phyloP scores from a whole-genome alignment of 768 basidiomycete genomes.

The Termitomyces heimii region DNA sequence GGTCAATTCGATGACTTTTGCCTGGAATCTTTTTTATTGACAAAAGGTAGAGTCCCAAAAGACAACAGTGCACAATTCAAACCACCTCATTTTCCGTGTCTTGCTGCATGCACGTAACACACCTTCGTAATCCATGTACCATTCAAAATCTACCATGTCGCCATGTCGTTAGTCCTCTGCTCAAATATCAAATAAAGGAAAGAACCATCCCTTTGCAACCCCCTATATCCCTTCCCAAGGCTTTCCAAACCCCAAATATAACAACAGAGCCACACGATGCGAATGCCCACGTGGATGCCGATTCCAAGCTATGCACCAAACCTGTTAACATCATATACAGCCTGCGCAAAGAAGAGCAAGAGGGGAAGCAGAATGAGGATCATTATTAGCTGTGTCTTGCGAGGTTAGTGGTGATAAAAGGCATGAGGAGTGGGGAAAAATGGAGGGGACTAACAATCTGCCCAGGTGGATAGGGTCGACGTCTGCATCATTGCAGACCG shows the following conservation, averaged over 20 bases:
- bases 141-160: no score
- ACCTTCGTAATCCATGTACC: no score
- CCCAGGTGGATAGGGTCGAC: constrained; percentile 59
- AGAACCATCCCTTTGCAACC: constrained; percentile 33
- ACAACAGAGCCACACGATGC: constrained; percentile 70
- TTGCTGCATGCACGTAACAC: no score
- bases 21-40: no score
- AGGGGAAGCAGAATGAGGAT: constrained; percentile 75
- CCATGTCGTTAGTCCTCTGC: no score
- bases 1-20: no score
- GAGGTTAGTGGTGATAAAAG: not conserved
- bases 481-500: constrained; percentile 39
- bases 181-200: no score
- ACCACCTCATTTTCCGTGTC: no score
- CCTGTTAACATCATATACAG: constrained; percentile 60
- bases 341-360: constrained; percentile 79
- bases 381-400: constrained; percentile 41
- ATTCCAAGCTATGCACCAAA: constrained; percentile 75
- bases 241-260: constrained; percentile 84
- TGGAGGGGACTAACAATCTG: constrained; percentile 48
- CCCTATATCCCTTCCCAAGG: constrained; percentile 53
- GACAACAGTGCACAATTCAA: no score
- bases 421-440: not conserved
- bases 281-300: constrained; percentile 82
- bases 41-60: no score